A percentile compares a stretch with the other conserved stretches of the same genome.
These are phyloP conservation scores for Fusarium napiforme DNA, from an alignment of 2,329 filamentous ascomycete species.

Conservation along the genomic window DNA sequence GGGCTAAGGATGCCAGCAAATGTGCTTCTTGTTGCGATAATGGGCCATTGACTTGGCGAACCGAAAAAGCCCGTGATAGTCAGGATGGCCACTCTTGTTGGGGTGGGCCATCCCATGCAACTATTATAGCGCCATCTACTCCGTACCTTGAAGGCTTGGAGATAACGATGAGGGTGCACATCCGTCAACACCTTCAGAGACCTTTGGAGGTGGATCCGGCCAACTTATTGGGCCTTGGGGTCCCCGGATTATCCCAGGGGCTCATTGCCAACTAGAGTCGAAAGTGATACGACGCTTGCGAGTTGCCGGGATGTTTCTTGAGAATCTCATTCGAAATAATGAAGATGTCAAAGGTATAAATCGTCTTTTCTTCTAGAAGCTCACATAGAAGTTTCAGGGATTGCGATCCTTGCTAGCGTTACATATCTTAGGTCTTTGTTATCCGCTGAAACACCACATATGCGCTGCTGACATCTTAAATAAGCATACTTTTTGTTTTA, in stretches of 20 bases:
- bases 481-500: slow-evolving; percentile 13
- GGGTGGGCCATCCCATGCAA: background rate
- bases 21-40: background rate
- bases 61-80: slow-evolving; percentile 6
- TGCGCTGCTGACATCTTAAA: slow-evolving; percentile 10
- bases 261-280: background rate
- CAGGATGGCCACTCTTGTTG: slow-evolving; percentile 28
- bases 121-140: background rate
- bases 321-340: slow-evolving; percentile 7
- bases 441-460: background rate
- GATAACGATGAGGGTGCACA: background rate
- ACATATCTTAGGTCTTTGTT: slow-evolving; percentile 7
- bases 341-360: background rate
- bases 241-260: background rate
- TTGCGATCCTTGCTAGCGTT: slow-evolving; percentile 39
- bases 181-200: background rate
- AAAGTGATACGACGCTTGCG: background rate
- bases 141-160: background rate
- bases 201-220: background rate
- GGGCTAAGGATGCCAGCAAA: slow-evolving; percentile 17
- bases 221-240: background rate
- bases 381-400: slow-evolving; percentile 21
- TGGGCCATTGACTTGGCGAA: background rate
- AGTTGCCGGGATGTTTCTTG: background rate
- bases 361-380: slow-evolving; percentile 23